Evolutionary conservation across 2,329 filamentous ascomycete species (phyloP).

Genomic region (Alternaria hordeiaustralica): DNA sequence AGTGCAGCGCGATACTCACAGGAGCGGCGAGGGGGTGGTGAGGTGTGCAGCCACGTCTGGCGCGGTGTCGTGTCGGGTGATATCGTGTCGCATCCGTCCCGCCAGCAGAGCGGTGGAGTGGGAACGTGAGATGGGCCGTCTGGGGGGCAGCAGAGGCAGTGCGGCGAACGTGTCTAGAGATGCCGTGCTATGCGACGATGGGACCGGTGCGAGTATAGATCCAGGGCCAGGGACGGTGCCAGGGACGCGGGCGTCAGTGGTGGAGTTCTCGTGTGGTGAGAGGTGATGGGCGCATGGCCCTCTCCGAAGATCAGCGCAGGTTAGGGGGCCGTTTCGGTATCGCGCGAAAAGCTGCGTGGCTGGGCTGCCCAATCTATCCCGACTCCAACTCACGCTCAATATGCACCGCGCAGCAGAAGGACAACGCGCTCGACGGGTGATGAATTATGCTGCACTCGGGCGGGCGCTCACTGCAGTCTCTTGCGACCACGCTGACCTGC

Average conservation of each 20-base stretch:
- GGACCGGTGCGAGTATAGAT: conserved; percentile 33
- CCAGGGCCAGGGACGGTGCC: conserved; percentile 33
- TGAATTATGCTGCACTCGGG: background rate
- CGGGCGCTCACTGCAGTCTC: background rate
- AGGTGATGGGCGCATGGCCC: conserved; percentile 33
- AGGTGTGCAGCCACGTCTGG: conserved; percentile 27
- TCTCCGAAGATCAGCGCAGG: conserved; percentile 28
- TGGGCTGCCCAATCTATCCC: conserved; percentile 25
- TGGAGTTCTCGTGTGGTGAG: conserved; percentile 32
- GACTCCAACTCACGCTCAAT: conserved; percentile 5
- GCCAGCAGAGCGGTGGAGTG: conserved; percentile 32
- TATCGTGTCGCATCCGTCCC: conserved; percentile 46
- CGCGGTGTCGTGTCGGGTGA: conserved; percentile 33
- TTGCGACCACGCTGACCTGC: background rate
- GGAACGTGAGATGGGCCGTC: conserved; percentile 18
- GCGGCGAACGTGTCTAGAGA: conserved; percentile 26
- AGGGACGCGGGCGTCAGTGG: conserved; percentile 34
- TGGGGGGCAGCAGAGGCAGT: conserved; percentile 33
- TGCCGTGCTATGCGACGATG: conserved; percentile 33
- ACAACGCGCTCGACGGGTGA: background rate
- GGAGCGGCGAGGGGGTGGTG: conserved; percentile 16
- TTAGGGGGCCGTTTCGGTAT: conserved; percentile 32
- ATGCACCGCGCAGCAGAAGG: background rate
- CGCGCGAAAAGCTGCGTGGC: conserved; percentile 31
- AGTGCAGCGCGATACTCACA: conserved; percentile 32